Evolutionary conservation across 208 protist genomes (phyloP).

Genomic region (Leishmania turanica): DNA sequence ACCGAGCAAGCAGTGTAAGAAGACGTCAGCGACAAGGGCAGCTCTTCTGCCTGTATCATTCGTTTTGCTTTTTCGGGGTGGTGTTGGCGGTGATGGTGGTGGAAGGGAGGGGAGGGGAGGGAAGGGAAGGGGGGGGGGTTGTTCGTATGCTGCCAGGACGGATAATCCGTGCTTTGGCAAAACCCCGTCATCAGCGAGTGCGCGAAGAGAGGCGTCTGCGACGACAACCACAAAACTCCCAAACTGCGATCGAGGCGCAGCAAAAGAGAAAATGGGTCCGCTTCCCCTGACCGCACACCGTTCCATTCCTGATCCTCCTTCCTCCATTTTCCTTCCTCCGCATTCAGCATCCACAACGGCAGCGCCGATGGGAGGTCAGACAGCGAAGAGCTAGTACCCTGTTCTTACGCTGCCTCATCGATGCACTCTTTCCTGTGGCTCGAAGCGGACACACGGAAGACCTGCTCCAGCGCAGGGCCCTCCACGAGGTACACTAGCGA

Average conservation of each 20-base stretch:
- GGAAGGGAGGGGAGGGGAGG: too few species aligned
- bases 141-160: neutral
- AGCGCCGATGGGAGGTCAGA: too few species aligned
- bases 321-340: neutral
- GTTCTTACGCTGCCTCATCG: neutral
- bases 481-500: conserved; percentile 69
- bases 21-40: neutral
- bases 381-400: neutral
- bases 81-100: too few species aligned
- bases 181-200: neutral
- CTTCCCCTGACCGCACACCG: neutral
- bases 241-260: neutral
- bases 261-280: neutral
- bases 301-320: neutral
- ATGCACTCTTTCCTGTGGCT: neutral
- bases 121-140: neutral
- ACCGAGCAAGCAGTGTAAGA: too few species aligned
- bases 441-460: conserved; percentile 19
- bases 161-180: neutral
- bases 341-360: neutral
- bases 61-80: neutral
- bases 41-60: neutral
- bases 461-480: conserved; percentile 41
- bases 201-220: neutral
- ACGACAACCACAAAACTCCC: too few species aligned